Evolutionary conservation across 768 basidiomycete species (phyloP).

Genomic region (Amanita rubescens): DNA sequence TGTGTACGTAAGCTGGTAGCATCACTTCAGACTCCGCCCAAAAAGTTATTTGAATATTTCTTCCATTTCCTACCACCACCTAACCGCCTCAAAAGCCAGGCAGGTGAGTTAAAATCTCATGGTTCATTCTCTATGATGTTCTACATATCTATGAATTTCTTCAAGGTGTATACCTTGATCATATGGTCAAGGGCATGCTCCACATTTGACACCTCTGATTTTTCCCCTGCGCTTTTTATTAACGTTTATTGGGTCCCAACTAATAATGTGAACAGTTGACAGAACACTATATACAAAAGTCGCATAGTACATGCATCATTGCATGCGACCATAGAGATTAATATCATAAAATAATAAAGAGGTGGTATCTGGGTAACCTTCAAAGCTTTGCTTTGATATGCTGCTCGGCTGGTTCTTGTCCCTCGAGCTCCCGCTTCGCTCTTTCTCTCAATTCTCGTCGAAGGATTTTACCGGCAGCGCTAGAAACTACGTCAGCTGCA

Average conservation of each 20-base stretch:
- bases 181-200: slow-evolving; percentile 52
- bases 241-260: not conserved
- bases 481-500: slow-evolving; percentile 21
- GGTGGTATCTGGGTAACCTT: too few relatives aligned
- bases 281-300: not conserved
- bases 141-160: slow-evolving; percentile 75
- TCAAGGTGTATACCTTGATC: slow-evolving; percentile 74
- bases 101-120: slow-evolving; percentile 15
- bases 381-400: slow-evolving; percentile 28
- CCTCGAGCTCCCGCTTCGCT: slow-evolving; percentile 50
- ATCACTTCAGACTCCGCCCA: not conserved
- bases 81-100: not conserved
- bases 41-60: too few relatives aligned
- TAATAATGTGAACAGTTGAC: not conserved
- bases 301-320: not conserved
- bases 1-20: slow-evolving; percentile 2
- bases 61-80: too few relatives aligned
- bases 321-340: not conserved
- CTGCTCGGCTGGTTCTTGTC: slow-evolving; percentile 28
- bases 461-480: slow-evolving; percentile 84
- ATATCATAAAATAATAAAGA: not conserved
- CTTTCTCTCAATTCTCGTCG: slow-evolving; percentile 66
- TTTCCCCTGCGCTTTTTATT: slow-evolving; percentile 3
- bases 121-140: slow-evolving; percentile 42
- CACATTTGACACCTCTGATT: slow-evolving; percentile 63